Evolutionary conservation across 2,329 filamentous ascomycete species (phyloP).

Genomic region (Talaromyces pinophilus): DNA sequence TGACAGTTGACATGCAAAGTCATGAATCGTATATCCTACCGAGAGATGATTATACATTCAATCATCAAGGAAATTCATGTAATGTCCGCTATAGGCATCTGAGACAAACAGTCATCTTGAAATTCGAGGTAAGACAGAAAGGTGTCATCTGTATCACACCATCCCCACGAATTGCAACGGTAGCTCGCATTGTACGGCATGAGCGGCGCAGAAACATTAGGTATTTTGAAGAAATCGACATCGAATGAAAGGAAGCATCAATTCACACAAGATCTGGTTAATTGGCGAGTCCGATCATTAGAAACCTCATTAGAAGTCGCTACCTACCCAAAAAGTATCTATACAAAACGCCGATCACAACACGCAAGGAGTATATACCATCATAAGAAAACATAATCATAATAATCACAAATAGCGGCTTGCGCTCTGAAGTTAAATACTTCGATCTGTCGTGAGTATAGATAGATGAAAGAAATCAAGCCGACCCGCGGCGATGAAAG

Average conservation of each 20-base stretch:
- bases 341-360: background rate
- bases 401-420: constrained; percentile 7
- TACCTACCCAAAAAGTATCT: background rate
- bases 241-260: background rate
- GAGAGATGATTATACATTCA: background rate
- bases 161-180: background rate
- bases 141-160: background rate
- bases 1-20: background rate
- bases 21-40: background rate
- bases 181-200: background rate
- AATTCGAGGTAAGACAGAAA: background rate
- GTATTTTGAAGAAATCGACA: background rate
- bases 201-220: background rate
- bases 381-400: background rate
- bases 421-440: background rate
- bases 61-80: background rate
- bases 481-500: constrained; percentile 56
- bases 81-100: background rate
- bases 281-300: background rate
- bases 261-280: background rate
- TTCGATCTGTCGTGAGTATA: constrained; percentile 4
- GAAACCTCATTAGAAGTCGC: background rate
- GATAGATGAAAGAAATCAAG: constrained; percentile 1
- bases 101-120: background rate
- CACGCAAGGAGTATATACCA: constrained; percentile 4